Evolutionary conservation across 2,329 filamentous ascomycete genomes (phyloP), one percentile per base, ranked within the genome.

Genomic region (Nectriaceae sp.): DNA sequence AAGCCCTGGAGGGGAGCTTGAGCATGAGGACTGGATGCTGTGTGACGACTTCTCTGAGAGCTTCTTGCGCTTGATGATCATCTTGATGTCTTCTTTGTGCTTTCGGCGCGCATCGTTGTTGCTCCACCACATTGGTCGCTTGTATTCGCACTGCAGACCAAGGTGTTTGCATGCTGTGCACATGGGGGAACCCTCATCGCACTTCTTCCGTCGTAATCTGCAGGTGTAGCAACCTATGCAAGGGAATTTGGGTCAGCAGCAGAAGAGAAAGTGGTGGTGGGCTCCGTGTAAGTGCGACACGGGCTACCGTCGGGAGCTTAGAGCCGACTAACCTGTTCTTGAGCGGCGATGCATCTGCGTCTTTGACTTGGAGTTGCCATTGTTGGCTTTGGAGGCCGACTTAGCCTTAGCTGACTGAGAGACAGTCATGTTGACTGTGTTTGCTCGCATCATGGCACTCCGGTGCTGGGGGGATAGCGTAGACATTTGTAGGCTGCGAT

Each of bases 11-110:
- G 89, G 89, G 47, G 89, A 89, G 69, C 82, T 76, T 46, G 48
- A 43, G 59, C 81, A 73, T 35, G 79, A 75, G 45, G 77, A 78
- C 55, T 78, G 75, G 47, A 82, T 76, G 38, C 74, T 75, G 62
- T 78, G 73, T 44, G 84, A 79, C 44, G 83, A 78, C 83, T 96
- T 96, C 74, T 97, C 93, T 21, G 86, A 85, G 59, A 95, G 80
- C 82, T 97, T 97, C 68, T 94, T 97, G 68, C 87, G 84, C 83
- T 96, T 97, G 78, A 99, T 97, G 71, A 93, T 90, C 72, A 88
- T 87, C 80, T 99, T 99, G 79, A 99, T 96, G 60, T 87, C 77
- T 67, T 97, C 94, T 75, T 97, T 99, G 70, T 97, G 90, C 47
- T 85, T 76, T 62, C 87, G 84, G 60, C 94, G 82, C 65, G 88